Evolutionary conservation across 495 filamentous ascomycete species (phyloP).

Genomic region (Staphylotrichum tortipilum): DNA sequence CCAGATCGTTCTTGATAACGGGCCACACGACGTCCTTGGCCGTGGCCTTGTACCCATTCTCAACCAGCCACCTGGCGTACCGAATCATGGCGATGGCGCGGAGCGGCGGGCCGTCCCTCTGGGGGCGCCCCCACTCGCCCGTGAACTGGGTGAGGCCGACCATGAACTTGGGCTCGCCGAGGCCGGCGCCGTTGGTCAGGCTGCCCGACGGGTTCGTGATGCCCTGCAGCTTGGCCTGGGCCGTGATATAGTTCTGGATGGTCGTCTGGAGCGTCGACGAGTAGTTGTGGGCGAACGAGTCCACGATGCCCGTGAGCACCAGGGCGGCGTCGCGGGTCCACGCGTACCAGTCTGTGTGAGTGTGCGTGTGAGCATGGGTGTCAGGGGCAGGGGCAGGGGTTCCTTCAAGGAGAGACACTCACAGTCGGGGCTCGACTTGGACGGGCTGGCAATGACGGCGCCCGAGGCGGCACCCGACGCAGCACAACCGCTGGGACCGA

Average conservation of each 20-base stretch:
- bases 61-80: constrained; percentile 41
- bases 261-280: constrained; percentile 37
- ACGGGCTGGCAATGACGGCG: constrained; percentile 55
- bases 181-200: constrained; percentile 40
- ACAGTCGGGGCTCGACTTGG: constrained; percentile 53
- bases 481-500: constrained; percentile 46
- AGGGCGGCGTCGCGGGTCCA: constrained; percentile 69
- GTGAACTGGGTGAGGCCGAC: constrained; percentile 53
- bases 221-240: constrained; percentile 54
- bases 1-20: constrained; percentile 56
- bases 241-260: constrained; percentile 50
- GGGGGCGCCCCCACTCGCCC: constrained; percentile 61
- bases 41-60: constrained; percentile 38
- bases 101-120: constrained; percentile 63
- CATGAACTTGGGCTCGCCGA: constrained; percentile 56
- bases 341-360: constrained; percentile 47
- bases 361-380: too few species aligned
- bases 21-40: constrained; percentile 46
- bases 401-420: too few species aligned
- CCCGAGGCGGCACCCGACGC: constrained; percentile 41
- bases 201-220: constrained; percentile 53
- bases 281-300: constrained; percentile 50
- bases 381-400: neutral
- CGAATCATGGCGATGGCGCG: constrained; percentile 50
- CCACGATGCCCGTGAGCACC: constrained; percentile 51